Evolutionary conservation across 1,284 basidiomycete species (phyloP), one percentile per base, ranked within the genome.

Genomic region (Thelephora terrestris): DNA sequence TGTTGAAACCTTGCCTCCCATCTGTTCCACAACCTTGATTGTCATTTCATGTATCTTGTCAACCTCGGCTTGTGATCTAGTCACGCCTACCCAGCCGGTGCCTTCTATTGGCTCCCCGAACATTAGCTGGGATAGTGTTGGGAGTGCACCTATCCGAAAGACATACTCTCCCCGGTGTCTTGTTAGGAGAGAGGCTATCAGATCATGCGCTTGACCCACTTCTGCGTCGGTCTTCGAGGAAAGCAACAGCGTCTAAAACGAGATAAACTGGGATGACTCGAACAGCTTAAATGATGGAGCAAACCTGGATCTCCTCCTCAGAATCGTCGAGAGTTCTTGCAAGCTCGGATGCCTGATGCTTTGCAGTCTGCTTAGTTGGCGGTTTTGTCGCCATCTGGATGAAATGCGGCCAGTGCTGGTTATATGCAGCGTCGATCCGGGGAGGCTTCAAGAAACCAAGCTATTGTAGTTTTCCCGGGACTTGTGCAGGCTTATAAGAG

Each of bases 1-100:
- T 32, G 75, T 62, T 29, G 76, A 81, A 17, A 85, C 85, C 71
- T 85, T 84, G 23, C 82, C 85, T 17, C 86, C 85, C 29, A 88
- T 71, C 56, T 87, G 85, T 50, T 85, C 83, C 0, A 79, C 77
- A 1, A 68, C 64, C 27, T 63, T 65, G 2, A 62, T 67, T 36
- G 85, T 61, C 53, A 64, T 65, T 6, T 63, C 55, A 25, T 64
- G 63, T 14, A 86, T 60, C 3, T 51, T 58, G n/a, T 75, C 66
- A 6, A 87, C 53, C 51, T 86, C 75, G 29, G 73, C 69, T 21
- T 62, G 59, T 0, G 77, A 74, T 43, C 76, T 65, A 25, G 65
- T 49, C 10, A 64, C 62, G 7, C 84, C 82, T n/a, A 64, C 63
- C 78, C 79, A 82, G 7, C 67, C 75, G 16, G 74, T 65, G 4